Base-by-base conservation (phyloP, 805 yeast species). In the Hermanozyma aechmeae region DNA sequence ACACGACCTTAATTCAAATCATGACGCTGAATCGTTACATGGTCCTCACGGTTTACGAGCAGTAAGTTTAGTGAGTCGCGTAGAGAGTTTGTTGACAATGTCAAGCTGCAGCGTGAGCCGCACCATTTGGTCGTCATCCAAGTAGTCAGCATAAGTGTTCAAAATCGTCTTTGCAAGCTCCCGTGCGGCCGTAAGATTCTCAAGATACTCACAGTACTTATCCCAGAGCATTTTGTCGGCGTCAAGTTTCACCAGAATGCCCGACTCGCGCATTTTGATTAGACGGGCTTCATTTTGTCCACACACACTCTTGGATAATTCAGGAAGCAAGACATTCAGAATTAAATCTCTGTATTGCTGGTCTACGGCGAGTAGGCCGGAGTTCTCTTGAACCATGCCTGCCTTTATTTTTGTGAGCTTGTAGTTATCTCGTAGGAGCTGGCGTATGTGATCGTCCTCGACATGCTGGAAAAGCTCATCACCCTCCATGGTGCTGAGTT, bases 31-130 rank as follows among this genome's bases (percentile, higher is more conserved):
- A 16, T 15, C 13, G 15, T 15, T 10, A 14, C 7, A 16, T 11
- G 9, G 9, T 9, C 15, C 6, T 7, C n/a, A 3, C 30, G 17
- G 12, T 14, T 12, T 27, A 12, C 15, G 8, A n/a, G 13, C 27
- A 27, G 15, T 32, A 25, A 10, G 15, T 15, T n/a, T 26, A 28
- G 23, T 13, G 34, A 30, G 12, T 24, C 29, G 15, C 26, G 31
- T 2, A 29, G 28, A 6, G 36, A 41, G 25, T 20, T 26, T 27
- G 12, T 30, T 35, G 7, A 42, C 30, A 13, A 40, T 40, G 8
- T 13, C 24, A 17, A 42, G 18, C 30, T 42, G 41, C 24, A 33
- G 30, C 15, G 31, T 31, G 17, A 42, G 27, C 12, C 36, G 34
- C 13, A 33, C 29, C 25, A 35, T 10, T 12, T 26, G 23, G 16